Percentiles rank a stretch among this genome's conserved stretches.
phyloP scores from a whole-genome alignment of 768 basidiomycete species.

The Rubroboletus satanas region DNA sequence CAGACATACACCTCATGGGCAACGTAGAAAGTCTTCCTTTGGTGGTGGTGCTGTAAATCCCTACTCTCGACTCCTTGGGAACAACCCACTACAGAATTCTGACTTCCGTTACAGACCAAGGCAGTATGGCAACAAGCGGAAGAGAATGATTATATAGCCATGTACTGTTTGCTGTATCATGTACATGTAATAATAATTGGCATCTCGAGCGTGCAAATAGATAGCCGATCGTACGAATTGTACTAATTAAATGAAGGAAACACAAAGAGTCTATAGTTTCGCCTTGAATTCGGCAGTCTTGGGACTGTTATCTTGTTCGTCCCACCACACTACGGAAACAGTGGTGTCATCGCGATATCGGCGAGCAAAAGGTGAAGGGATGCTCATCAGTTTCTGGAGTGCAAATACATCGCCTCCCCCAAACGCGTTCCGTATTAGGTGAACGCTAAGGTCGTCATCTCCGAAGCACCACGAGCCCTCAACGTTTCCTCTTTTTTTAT shows the following conservation, averaged over 20 bases:
- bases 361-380: conserved; percentile 76
- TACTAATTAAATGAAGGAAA: not conserved
- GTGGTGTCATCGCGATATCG: conserved; percentile 82
- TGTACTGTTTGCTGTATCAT: conserved; percentile 12
- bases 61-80: conserved; percentile 32
- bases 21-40: conserved; percentile 30
- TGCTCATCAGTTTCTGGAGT: conserved; percentile 66
- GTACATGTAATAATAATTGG: conserved; percentile 3
- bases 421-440: conserved; percentile 88
- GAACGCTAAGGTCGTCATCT: conserved; percentile 75
- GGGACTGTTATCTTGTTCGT: conserved; percentile 47
- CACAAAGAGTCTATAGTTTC: conserved; percentile 42
- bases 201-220: not conserved
- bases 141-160: conserved; percentile 36
- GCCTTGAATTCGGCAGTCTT: conserved; percentile 39
- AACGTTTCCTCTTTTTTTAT: conserved; percentile 34
- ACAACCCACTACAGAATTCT: conserved; percentile 33
- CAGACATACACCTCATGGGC: conserved; percentile 18
- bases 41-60: conserved; percentile 34
- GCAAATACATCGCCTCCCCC: conserved; percentile 68
- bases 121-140: conserved; percentile 33
- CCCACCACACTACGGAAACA: conserved; percentile 85
- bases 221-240: not conserved
- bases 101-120: conserved; percentile 21
- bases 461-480: conserved; percentile 71